A percentile compares a stretch with the other conserved stretches of the same genome.
Evolutionary conservation across 1,284 basidiomycete genomes (phyloP).

Genomic region (Cutaneotrichosporon dermatis): DNA sequence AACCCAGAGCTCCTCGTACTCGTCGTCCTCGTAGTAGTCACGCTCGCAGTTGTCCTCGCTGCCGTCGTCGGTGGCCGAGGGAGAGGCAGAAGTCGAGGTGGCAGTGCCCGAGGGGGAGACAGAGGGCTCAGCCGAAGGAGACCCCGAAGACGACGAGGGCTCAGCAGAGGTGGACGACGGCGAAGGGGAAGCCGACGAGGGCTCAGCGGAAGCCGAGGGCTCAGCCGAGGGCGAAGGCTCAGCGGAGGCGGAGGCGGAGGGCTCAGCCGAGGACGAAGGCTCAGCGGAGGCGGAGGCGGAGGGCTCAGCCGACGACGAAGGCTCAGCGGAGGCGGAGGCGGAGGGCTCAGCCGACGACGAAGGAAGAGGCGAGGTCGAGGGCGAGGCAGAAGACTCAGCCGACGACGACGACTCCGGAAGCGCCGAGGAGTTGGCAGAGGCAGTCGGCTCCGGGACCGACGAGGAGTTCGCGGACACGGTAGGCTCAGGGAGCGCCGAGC

Average conservation of each 20-base stretch:
- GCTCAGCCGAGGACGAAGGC: slow-evolving; percentile 2
- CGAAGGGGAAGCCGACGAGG: neutral
- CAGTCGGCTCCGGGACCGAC: too few species aligned
- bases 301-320: neutral
- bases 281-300: neutral
- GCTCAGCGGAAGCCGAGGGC: neutral
- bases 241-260: slow-evolving; percentile 3
- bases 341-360: neutral
- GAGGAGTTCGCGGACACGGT: too few species aligned
- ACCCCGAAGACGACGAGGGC: neutral
- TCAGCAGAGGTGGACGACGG: slow-evolving; percentile 3
- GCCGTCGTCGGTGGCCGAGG: neutral
- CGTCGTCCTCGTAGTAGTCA: slow-evolving; percentile 20
- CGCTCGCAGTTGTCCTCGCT: slow-evolving; percentile 15
- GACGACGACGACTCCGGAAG: neutral
- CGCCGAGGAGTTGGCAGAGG: too few species aligned
- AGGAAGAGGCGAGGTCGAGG: neutral
- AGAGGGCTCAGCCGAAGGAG: slow-evolving; percentile 1
- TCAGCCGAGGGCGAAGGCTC: neutral
- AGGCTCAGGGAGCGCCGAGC: neutral
- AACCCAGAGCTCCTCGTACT: slow-evolving; percentile 37
- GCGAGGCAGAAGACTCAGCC: slow-evolving; percentile 2
- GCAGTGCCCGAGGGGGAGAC: neutral
- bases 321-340: neutral
- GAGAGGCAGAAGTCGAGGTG: neutral